Conservation (phyloP, 495 filamentous ascomycete genomes). For the Penicillium nucicola region DNA sequence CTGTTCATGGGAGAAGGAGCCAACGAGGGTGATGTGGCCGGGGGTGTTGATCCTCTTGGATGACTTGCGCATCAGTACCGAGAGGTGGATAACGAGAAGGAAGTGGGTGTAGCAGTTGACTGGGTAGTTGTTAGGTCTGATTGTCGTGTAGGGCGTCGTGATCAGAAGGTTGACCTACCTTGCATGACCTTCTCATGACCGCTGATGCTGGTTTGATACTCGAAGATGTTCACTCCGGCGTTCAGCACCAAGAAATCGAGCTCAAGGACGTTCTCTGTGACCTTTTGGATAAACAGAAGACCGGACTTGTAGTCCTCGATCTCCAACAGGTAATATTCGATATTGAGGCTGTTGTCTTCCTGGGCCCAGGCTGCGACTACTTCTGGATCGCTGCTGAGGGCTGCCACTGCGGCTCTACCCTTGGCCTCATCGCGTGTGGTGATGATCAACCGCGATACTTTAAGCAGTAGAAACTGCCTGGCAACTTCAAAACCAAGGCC, state of each 20-base stretch:
- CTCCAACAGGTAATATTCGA: slow-evolving; percentile 16
- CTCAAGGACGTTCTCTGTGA: slow-evolving; percentile 9
- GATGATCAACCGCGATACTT: slow-evolving; percentile 21
- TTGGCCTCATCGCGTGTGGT: slow-evolving; percentile 19
- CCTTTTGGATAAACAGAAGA: slow-evolving; percentile 2
- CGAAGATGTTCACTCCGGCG: slow-evolving; percentile 10
- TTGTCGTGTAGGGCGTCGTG: neutral
- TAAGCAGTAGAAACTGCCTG: slow-evolving; percentile 25
- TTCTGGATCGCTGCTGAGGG: slow-evolving; percentile 9
- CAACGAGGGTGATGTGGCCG: slow-evolving; percentile 20
- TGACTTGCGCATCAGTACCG: slow-evolving; percentile 19
- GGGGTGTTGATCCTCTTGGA: slow-evolving; percentile 11
- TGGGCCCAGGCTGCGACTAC: neutral
- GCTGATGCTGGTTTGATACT: slow-evolving; percentile 12
- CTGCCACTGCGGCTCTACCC: slow-evolving; percentile 17
- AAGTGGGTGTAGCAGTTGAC: slow-evolving; percentile 33
- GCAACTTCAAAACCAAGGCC: slow-evolving; percentile 52
- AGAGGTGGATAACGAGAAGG: slow-evolving; percentile 23
- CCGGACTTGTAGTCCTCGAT: slow-evolving; percentile 20
- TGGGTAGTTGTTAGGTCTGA: neutral
- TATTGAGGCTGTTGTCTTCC: neutral
- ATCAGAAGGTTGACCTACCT: slow-evolving; percentile 3
- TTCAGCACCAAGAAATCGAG: slow-evolving; percentile 22
- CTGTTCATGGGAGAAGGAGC: slow-evolving; percentile 16
- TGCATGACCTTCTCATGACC: slow-evolving; percentile 27